These are phyloP conservation scores for Camelina sativa DNA, from an alignment of 345 rosid species.

Conservation along the genomic window DNA sequence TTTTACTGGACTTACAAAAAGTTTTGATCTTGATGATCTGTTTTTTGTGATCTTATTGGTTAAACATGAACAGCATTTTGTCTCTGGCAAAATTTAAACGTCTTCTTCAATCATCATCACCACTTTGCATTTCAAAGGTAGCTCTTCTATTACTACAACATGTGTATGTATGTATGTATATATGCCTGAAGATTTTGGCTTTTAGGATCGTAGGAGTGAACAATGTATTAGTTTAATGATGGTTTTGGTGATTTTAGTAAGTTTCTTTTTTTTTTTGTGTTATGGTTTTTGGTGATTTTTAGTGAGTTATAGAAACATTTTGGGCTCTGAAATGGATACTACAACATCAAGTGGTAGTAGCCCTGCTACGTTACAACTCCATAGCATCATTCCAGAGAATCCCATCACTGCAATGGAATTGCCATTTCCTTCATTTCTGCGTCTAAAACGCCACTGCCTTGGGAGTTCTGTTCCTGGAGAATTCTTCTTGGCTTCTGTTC, in stretches of 20 bases:
- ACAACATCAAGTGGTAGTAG: constrained; percentile 36
- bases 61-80: no score
- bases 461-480: constrained; percentile 43
- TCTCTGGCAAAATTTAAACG: no score
- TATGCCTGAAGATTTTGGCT: not conserved
- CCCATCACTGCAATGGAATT: constrained; percentile 24
- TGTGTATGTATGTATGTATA: not conserved
- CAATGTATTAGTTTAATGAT: constrained; percentile 22
- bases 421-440: constrained; percentile 22
- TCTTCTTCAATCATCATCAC: no score
- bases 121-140: no score
- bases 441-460: constrained; percentile 37
- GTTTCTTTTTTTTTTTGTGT: not conserved
- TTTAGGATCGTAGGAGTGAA: constrained; percentile 14
- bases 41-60: no score
- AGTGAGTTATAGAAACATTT: constrained; percentile 20
- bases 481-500: constrained; percentile 36
- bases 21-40: no score
- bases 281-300: not conserved
- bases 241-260: constrained; percentile 2
- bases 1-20: no score
- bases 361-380: constrained; percentile 37
- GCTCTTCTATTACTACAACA: no score
- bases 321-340: constrained; percentile 42
- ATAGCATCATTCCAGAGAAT: constrained; percentile 33